A percentile compares a stretch with the other conserved stretches of the same genome.
These are phyloP conservation scores for Zangia roseola DNA, from an alignment of 768 basidiomycete genomes.

Conservation along the genomic window DNA sequence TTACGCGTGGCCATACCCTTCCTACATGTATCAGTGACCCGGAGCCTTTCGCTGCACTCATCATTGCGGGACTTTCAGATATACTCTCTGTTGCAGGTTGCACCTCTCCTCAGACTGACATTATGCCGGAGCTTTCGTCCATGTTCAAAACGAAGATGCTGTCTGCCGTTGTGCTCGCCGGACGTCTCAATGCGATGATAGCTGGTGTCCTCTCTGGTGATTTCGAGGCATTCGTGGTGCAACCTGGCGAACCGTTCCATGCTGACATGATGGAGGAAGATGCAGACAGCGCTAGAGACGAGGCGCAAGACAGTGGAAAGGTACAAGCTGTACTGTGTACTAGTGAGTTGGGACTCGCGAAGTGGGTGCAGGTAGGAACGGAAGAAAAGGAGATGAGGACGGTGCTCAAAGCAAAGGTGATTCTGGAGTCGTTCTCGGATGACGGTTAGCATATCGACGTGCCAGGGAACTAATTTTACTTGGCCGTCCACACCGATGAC, in stretches of 20 bases:
- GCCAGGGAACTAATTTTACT: too few relatives aligned
- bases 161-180: conserved; percentile 8
- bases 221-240: conserved; percentile 9
- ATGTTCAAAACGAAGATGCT: conserved; percentile 5
- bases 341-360: conserved; percentile 7
- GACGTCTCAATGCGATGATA: conserved; percentile 7
- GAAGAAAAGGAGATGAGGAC: conserved; percentile 4
- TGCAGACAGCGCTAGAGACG: neutral
- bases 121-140: neutral
- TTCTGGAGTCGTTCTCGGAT: conserved; percentile 4
- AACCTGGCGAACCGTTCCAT: conserved; percentile 6
- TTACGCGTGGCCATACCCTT: conserved; percentile 3
- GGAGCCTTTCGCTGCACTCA: neutral
- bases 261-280: conserved; percentile 7
- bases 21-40: conserved; percentile 1
- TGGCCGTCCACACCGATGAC: too few relatives aligned
- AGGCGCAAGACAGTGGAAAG: neutral
- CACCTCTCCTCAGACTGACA: neutral
- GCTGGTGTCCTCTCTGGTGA: conserved; percentile 12
- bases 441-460: too few relatives aligned
- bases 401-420: conserved; percentile 9
- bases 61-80: conserved; percentile 4
- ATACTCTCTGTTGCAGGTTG: conserved; percentile 10
- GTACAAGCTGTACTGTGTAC: conserved; percentile 2
- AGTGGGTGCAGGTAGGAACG: conserved; percentile 1